A percentile compares a stretch with the other conserved stretches of the same genome.
phyloP scores from a whole-genome alignment of 306 rosid genomes.

The Fragaria nilgerrensis region DNA sequence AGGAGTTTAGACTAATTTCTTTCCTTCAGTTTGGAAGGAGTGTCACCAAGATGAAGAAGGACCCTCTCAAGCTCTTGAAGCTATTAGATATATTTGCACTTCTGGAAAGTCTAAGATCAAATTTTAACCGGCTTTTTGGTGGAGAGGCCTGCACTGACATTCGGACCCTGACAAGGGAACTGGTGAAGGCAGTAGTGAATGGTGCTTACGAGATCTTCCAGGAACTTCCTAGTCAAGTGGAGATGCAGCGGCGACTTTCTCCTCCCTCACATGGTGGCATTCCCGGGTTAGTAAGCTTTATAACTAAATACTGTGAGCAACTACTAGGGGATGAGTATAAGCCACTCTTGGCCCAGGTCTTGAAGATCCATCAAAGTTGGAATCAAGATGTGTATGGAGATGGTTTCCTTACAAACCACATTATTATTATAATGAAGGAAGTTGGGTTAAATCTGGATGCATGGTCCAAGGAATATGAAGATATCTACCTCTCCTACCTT shows the following conservation, averaged over 20 bases:
- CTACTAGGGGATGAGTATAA: conserved; percentile 55
- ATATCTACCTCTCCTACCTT: conserved; percentile 56
- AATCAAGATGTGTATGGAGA: conserved; percentile 46
- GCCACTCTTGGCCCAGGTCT: conserved; percentile 57
- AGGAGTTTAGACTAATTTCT: conserved; percentile 54
- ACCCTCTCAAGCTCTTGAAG: conserved; percentile 71
- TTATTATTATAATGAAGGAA: conserved; percentile 55
- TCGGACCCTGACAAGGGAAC: conserved; percentile 60
- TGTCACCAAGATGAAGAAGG: conserved; percentile 49
- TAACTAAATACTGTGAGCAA: conserved; percentile 62
- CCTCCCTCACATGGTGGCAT: conserved; percentile 78
- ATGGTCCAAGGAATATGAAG: conserved; percentile 77
- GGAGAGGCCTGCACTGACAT: conserved; percentile 58
- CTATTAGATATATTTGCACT: conserved; percentile 63
- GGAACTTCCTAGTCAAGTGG: conserved; percentile 82
- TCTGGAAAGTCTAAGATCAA: conserved; percentile 52
- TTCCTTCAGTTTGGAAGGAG: conserved; percentile 66
- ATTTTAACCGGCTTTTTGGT: conserved; percentile 64
- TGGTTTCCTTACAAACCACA: conserved; percentile 35
- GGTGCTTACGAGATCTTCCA: conserved; percentile 65
- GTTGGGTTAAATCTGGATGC: conserved; percentile 64
- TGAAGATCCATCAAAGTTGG: conserved; percentile 70
- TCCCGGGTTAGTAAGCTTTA: conserved; percentile 68
- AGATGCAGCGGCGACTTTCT: conserved; percentile 53
- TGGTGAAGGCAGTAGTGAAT: conserved; percentile 55